phyloP scores from a whole-genome alignment of 257 asterid species.

The Solanum chaucha region DNA sequence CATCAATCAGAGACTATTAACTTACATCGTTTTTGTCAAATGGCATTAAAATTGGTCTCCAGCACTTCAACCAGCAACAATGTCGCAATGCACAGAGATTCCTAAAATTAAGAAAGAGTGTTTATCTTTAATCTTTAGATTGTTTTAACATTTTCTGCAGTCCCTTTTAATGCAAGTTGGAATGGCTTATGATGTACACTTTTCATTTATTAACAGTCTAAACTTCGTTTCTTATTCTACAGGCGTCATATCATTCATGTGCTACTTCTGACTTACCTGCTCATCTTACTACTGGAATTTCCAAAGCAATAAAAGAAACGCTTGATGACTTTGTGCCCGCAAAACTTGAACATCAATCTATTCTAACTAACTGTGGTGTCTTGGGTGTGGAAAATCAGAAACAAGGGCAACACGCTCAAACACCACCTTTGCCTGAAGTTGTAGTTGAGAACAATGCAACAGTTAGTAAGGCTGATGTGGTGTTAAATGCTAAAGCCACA shows the following conservation, averaged over 20 bases:
- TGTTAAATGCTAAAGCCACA: background rate
- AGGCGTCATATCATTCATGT: background rate
- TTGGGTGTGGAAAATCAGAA: background rate
- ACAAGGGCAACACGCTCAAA: background rate
- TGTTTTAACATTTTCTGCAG: background rate
- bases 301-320: background rate
- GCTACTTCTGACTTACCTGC: background rate
- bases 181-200: background rate
- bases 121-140: background rate
- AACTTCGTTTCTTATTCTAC: background rate
- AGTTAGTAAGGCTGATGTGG: background rate
- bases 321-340: background rate
- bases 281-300: background rate
- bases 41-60: slow-evolving; percentile 94
- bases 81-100: slow-evolving; percentile 17
- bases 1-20: slow-evolving; percentile 2
- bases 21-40: slow-evolving; percentile 89
- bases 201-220: background rate
- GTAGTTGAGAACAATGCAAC: background rate
- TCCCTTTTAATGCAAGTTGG: background rate
- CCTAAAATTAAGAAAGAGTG: background rate
- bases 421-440: background rate
- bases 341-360: background rate
- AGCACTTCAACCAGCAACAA: slow-evolving; percentile 80
- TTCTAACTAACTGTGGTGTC: background rate